phyloP scores from a whole-genome alignment of 1,284 basidiomycete genomes.

The Amylostereum areolatum region DNA sequence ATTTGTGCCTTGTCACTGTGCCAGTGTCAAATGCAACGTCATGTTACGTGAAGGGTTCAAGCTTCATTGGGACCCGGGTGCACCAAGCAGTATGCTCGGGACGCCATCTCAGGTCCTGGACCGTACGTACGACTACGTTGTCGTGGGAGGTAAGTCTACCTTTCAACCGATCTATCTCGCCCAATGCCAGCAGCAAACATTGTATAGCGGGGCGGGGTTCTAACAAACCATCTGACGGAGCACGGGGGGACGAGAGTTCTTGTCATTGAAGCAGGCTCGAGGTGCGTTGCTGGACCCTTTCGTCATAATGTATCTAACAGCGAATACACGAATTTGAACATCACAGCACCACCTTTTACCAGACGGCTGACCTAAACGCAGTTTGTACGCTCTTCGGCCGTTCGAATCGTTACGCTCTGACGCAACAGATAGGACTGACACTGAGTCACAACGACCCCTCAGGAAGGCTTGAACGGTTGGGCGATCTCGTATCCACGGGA shows the following conservation, averaged over 20 bases:
- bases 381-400: constrained; percentile 9
- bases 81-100: too few relatives aligned
- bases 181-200: too few relatives aligned
- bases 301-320: too few relatives aligned
- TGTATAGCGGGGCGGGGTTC: not conserved
- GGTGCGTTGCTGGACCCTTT: not conserved
- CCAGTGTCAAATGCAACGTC: too few relatives aligned
- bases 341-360: not conserved
- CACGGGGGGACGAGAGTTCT: not conserved
- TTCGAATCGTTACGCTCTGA: not conserved
- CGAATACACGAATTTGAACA: not conserved
- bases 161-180: too few relatives aligned
- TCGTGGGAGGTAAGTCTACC: too few relatives aligned
- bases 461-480: constrained; percentile 22
- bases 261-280: not conserved
- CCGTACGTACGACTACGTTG: too few relatives aligned
- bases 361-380: not conserved
- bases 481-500: constrained; percentile 23
- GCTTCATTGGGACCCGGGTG: too few relatives aligned
- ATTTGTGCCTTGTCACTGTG: too few relatives aligned
- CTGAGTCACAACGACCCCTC: constrained; percentile 22
- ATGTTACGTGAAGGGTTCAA: too few relatives aligned
- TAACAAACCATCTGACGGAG: not conserved
- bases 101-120: too few relatives aligned
- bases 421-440: constrained; percentile 20